These are phyloP conservation scores for Suhomyces bokatorum DNA, from an alignment of 1,139 yeast genomes.

Conservation along the genomic window DNA sequence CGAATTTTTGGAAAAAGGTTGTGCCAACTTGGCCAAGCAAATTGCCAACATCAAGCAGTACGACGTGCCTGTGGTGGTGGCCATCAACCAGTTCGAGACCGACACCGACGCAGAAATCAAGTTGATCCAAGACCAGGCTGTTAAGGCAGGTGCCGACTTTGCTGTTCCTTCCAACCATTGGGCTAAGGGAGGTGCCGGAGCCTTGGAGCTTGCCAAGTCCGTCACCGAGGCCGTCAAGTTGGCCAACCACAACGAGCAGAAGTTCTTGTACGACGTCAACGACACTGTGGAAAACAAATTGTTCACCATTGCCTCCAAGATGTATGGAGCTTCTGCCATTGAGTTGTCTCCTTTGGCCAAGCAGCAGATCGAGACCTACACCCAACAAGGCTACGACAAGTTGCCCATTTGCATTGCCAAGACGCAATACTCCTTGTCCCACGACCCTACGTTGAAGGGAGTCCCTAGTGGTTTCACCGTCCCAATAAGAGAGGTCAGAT, in stretches of 20 bases:
- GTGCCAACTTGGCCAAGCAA: constrained; percentile 74
- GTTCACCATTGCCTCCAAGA: constrained; percentile 62
- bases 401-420: constrained; percentile 96
- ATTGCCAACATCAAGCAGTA: constrained; percentile 68
- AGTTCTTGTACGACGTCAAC: constrained; percentile 61
- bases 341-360: constrained; percentile 86
- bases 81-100: constrained; percentile 71
- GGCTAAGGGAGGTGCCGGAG: constrained; percentile 81
- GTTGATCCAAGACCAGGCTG: constrained; percentile 61
- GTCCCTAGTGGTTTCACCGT: constrained; percentile 92
- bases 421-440: constrained; percentile 95
- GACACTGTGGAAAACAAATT: constrained; percentile 65
- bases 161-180: constrained; percentile 79
- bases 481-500: constrained; percentile 93
- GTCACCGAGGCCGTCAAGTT: constrained; percentile 59
- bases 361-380: constrained; percentile 78
- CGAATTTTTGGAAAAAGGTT: constrained; percentile 63
- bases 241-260: constrained; percentile 37
- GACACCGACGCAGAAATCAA: constrained; percentile 70
- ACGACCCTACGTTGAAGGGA: constrained; percentile 90
- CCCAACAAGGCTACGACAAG: constrained; percentile 86
- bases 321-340: constrained; percentile 89
- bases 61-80: constrained; percentile 78
- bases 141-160: constrained; percentile 71
- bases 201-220: constrained; percentile 66